phyloP scores from a whole-genome alignment of 2,329 filamentous ascomycete species.

The Aspergillus sp. region DNA sequence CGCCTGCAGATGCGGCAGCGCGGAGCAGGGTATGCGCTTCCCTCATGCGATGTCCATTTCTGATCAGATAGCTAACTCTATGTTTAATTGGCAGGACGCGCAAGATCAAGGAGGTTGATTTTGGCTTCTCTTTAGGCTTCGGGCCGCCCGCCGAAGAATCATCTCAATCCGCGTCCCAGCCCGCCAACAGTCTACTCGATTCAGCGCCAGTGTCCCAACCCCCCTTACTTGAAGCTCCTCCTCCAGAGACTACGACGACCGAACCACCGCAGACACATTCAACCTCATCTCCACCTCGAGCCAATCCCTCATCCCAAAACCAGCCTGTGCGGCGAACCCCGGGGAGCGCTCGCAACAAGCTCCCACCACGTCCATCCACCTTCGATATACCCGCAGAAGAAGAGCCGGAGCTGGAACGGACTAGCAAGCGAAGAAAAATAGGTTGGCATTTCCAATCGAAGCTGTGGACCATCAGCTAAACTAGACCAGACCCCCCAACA shows the following conservation, averaged over 20 bases:
- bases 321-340: constrained; percentile 23
- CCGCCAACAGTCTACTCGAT: constrained; percentile 19
- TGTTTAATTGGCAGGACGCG: constrained; percentile 41
- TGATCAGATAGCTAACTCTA: neutral
- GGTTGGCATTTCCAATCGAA: constrained; percentile 22
- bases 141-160: constrained; percentile 19
- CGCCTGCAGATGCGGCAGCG: constrained; percentile 58
- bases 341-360: constrained; percentile 32
- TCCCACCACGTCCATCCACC: constrained; percentile 32
- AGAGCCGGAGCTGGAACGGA: constrained; percentile 24
- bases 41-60: constrained; percentile 23
- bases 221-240: constrained; percentile 18
- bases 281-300: constrained; percentile 9
- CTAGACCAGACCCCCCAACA: neutral
- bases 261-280: constrained; percentile 12
- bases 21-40: constrained; percentile 53
- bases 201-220: constrained; percentile 19
- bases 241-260: constrained; percentile 14
- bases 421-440: constrained; percentile 34
- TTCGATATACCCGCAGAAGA: constrained; percentile 39
- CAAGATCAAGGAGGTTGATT: constrained; percentile 49
- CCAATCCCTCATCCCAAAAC: constrained; percentile 17
- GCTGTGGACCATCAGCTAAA: neutral
- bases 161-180: constrained; percentile 27
- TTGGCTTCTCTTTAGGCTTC: constrained; percentile 51